Base-by-base conservation (phyloP, 2,329 filamentous ascomycete species). In the Fusarium incarnatum region DNA sequence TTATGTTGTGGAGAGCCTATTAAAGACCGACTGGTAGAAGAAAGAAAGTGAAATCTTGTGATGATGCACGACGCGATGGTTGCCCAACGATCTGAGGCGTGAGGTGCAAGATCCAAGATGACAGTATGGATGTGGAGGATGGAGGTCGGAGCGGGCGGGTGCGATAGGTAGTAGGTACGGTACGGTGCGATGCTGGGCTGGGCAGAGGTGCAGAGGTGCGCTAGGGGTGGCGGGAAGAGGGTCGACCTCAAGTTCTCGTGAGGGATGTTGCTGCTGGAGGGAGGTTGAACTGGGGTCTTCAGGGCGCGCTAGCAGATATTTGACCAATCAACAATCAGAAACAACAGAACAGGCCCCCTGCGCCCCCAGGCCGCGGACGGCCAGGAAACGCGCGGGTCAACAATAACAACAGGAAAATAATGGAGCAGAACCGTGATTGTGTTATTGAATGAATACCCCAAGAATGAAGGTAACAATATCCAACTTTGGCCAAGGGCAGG, bases 311-410 rank as follows among this genome's bases (percentile, higher is more conserved):
- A 76, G 64, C 34, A 65, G 48, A 11, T 40, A 11, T 30, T 28
- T 48, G 54, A 12, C 73, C 73, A 75, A 76, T 76, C 68, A 76
- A 15, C 13, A 12, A 16, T 12, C 57, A 48, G 57, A 61, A 44
- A 63, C 46, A 50, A 30, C 52, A 25, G 57, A 52, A 56, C 32
- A 45, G 49, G 56, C 61, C 61, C 61, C 55, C 61, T 68, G 72
- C 65, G 42, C 59, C 56, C 61, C 59, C 55, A 54, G 55, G 64
- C 63, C 73, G 67, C 61, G 69, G 73, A 72, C 73, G 72, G 60
- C 72, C 72, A 75, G 73, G 72, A 75, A 75, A 75, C 73, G 73
- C 73, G 72, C 70, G 66, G 70, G 68, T 73, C 73, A 75, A 75
- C 64, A 75, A 75, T 64, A 75, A 75, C 73, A 75, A 75, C 71